Evolutionary conservation across 75 land plant genomes (phyloP).

Genomic region (Cryptomeria japonica): DNA sequence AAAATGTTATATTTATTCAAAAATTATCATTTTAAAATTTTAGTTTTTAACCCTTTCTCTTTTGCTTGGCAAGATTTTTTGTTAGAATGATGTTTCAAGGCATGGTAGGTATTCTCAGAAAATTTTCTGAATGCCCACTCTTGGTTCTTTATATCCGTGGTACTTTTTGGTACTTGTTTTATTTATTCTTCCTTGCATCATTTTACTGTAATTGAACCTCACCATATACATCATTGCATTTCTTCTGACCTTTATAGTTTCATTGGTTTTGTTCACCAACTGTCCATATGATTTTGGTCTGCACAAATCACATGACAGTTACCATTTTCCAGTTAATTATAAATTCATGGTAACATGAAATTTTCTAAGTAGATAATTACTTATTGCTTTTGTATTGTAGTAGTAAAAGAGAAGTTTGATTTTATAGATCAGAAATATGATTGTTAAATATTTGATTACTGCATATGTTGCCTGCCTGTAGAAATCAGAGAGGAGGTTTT

Average conservation of each 20-base stretch:
- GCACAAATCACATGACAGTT: neutral
- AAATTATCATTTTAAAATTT: no score
- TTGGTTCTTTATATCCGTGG: neutral
- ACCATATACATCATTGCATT: neutral
- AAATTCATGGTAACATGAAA: neutral
- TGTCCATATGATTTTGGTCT: neutral
- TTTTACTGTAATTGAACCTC: neutral
- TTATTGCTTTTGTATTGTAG: conserved; percentile 6
- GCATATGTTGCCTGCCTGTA: conserved; percentile 21
- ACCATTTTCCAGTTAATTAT: neutral
- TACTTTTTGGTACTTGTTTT: neutral
- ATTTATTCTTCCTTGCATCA: neutral
- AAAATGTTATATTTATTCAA: no score
- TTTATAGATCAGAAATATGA: neutral
- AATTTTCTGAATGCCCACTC: neutral
- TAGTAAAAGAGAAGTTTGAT: neutral
- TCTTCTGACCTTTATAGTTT: neutral
- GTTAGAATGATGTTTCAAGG: neutral
- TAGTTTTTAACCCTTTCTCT: neutral
- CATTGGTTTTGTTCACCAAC: neutral
- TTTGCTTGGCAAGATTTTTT: neutral
- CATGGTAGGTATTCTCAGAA: neutral
- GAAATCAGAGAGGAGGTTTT: conserved; percentile 78
- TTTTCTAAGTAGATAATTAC: neutral
- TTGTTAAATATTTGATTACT: neutral